phyloP scores from a whole-genome alignment of 1,284 basidiomycete species.

The Leccinum subrobustum region DNA sequence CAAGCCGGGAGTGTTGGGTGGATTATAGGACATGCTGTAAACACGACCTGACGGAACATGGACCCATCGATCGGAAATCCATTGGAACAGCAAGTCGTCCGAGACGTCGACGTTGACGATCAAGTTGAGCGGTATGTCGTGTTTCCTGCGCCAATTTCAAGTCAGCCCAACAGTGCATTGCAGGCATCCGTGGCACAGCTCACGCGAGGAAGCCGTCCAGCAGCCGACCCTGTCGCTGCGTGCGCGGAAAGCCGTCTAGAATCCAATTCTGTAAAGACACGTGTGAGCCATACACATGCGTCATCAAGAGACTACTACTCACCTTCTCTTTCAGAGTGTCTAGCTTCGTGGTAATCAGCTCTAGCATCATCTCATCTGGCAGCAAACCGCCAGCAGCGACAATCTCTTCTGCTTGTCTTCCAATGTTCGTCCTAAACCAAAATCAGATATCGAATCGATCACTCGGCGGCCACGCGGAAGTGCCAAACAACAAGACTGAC shows the following conservation, averaged over 20 bases:
- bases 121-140: constrained; percentile 69
- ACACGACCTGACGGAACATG: constrained; percentile 90
- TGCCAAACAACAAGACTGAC: constrained; percentile 27
- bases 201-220: constrained; percentile 73
- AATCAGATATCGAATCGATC: background rate
- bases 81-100: constrained; percentile 82
- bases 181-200: constrained; percentile 20
- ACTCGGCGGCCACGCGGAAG: background rate
- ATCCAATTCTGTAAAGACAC: constrained; percentile 72
- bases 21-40: constrained; percentile 91
- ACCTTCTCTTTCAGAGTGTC: constrained; percentile 63
- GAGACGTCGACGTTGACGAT: constrained; percentile 91
- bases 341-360: constrained; percentile 69
- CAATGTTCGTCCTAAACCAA: constrained; percentile 62
- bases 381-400: constrained; percentile 74
- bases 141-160: constrained; percentile 40
- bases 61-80: constrained; percentile 91
- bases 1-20: constrained; percentile 78
- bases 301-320: constrained; percentile 18
- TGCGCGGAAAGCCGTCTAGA: constrained; percentile 94
- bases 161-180: background rate
- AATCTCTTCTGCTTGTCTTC: constrained; percentile 69
- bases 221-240: constrained; percentile 82
- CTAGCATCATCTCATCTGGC: constrained; percentile 75
- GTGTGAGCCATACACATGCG: constrained; percentile 7